A percentile compares a stretch with the other conserved stretches of the same genome.
Conservation (phyloP, 2,329 filamentous ascomycete species). For the Apiospora kogelbergensis region DNA sequence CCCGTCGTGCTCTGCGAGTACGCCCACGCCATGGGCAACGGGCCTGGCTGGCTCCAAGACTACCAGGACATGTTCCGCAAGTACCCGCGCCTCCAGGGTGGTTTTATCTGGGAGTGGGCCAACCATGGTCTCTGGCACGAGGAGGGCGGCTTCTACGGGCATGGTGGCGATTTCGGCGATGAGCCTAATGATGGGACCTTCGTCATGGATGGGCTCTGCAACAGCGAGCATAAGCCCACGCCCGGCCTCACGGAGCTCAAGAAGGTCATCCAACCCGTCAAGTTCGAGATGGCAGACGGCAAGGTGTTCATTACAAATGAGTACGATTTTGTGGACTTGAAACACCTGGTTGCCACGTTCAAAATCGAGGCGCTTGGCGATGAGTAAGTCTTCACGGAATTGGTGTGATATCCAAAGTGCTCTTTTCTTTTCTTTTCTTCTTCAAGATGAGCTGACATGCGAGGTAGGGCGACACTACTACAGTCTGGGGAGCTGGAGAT, state of each 20-base stretch:
- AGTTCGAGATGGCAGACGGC: conserved; percentile 36
- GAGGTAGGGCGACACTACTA: conserved; percentile 25
- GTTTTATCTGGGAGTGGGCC: conserved; percentile 67
- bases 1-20: conserved; percentile 61
- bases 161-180: conserved; percentile 59
- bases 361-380: conserved; percentile 42
- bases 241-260: conserved; percentile 58
- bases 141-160: conserved; percentile 51
- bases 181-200: conserved; percentile 60
- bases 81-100: conserved; percentile 63
- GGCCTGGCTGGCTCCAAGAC: conserved; percentile 67
- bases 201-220: conserved; percentile 60
- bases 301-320: conserved; percentile 44
- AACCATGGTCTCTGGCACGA: conserved; percentile 58
- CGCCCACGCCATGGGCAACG: conserved; percentile 71
- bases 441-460: conserved; percentile 11
- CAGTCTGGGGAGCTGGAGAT: conserved; percentile 39
- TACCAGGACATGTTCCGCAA: conserved; percentile 65
- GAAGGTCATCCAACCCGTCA: conserved; percentile 57
- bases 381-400: conserved; percentile 35
- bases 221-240: conserved; percentile 53
- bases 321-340: conserved; percentile 49
- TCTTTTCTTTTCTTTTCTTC: no score
- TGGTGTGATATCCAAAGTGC: no score
- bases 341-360: conserved; percentile 43